Percentiles rank a stretch among this genome's conserved stretches.
Evolutionary conservation across 2,329 filamentous ascomycete species (phyloP).

Genomic region (Periconia digitata): DNA sequence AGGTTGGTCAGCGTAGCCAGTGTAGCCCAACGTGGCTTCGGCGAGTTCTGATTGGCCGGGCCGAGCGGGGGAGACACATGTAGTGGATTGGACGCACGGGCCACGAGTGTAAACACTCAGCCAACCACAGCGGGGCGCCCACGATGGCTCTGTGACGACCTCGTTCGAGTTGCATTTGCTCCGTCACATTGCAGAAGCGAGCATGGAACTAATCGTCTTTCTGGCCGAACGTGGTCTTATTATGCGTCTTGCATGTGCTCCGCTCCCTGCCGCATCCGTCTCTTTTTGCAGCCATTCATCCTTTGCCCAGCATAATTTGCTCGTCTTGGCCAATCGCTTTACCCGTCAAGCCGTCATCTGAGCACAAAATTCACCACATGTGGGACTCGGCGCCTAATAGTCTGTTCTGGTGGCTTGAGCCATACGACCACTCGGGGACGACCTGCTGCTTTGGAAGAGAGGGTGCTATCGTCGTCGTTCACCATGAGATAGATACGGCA

Average conservation of each 20-base stretch:
- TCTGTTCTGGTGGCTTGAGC: slow-evolving; percentile 23
- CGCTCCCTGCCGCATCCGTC: slow-evolving; percentile 27
- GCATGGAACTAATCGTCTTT: slow-evolving; percentile 2
- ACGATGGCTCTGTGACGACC: slow-evolving; percentile 30
- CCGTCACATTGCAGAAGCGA: slow-evolving; percentile 37
- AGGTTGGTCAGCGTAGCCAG: slow-evolving; percentile 23
- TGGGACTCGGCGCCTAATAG: slow-evolving; percentile 38
- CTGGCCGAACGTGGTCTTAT: slow-evolving; percentile 8
- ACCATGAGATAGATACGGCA: background rate
- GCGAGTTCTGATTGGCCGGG: slow-evolving; percentile 21
- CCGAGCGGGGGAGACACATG: slow-evolving; percentile 25
- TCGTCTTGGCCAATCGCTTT: slow-evolving; percentile 20
- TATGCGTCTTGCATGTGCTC: slow-evolving; percentile 14
- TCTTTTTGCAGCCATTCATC: slow-evolving; percentile 36
- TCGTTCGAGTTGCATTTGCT: slow-evolving; percentile 23
- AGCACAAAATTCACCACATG: slow-evolving; percentile 32
- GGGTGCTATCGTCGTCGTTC: slow-evolving; percentile 14
- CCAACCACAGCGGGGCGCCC: slow-evolving; percentile 20
- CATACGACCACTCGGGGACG: slow-evolving; percentile 21
- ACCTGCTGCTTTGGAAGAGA: slow-evolving; percentile 12
- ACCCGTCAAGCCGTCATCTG: slow-evolving; percentile 12
- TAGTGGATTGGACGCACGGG: slow-evolving; percentile 24
- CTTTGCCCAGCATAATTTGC: slow-evolving; percentile 12
- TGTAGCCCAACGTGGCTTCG: slow-evolving; percentile 21
- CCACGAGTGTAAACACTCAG: slow-evolving; percentile 28